Base-by-base conservation (phyloP, 2,329 filamentous ascomycete species). In the Epicoccum sorghinum region DNA sequence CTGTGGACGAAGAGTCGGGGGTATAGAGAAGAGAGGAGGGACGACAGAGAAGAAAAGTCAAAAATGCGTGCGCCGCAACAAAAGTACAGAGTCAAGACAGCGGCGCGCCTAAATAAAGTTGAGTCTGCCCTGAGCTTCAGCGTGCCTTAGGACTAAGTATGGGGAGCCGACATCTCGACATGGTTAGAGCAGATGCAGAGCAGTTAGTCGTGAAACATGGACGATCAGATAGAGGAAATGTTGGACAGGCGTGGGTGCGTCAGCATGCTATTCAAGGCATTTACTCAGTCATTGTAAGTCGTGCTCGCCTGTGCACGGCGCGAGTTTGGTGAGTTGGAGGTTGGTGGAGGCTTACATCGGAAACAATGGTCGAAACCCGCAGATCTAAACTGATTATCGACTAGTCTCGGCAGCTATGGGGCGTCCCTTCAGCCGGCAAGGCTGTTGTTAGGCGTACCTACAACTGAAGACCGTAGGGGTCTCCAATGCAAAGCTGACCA, bases 111-210 rank as follows among this genome's bases (percentile, higher is more conserved):
- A 47, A 54, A 58, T 51, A 58, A 51, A 46, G 54, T 45, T 51
- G 53, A 48, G 40, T 36, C 47, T 41, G 41, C 45, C 32, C 37
- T 47, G 45, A 39, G 49, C 42, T 49, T 49, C 45, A 53, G 30
- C 38, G 24, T 49, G 36, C 46, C 42, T 50, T 9, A 46, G 46
- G 46, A 47, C 52, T 43, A 50, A 50, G 52, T 38, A 48, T 58
- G 55, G 55, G 51, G 55, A 58, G 51, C 55, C 55, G 55, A 57
- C 36, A 57, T 47, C 38, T 56, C 43, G 47, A 44, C 18, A 39
- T 29, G 24, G 47, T 33, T 14, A 35, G 32, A 38, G 10, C 42
- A 55, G 47, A 43, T 40, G 52, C 22, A 36, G 39, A 27, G 29
- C 32, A 24, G 30, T 49, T 32, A 47, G 46, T 33, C 25, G 46